Evolutionary conservation across 768 basidiomycete genomes (phyloP).

Genomic region (Clavaria fumosa): DNA sequence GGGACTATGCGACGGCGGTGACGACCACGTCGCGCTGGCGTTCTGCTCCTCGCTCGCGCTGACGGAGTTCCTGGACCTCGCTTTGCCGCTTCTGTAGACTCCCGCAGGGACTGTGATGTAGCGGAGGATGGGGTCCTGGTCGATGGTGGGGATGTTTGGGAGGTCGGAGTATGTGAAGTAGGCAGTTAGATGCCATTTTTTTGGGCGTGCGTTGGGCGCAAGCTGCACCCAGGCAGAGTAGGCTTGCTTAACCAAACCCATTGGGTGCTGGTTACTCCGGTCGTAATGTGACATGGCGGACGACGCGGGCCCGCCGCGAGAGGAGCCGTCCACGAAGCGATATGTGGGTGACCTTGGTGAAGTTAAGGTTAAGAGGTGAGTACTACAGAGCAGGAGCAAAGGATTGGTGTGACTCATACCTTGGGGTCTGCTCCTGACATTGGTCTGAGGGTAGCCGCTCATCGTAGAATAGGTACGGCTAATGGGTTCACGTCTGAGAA

Average conservation of each 20-base stretch:
- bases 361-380: slow-evolving; percentile 3
- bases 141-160: slow-evolving; percentile 30
- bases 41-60: slow-evolving; percentile 12
- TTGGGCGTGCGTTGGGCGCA: slow-evolving; percentile 28
- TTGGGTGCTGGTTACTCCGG: slow-evolving; percentile 34
- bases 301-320: slow-evolving; percentile 31
- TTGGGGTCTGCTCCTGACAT: slow-evolving; percentile 22
- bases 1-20: slow-evolving; percentile 8
- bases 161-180: slow-evolving; percentile 38
- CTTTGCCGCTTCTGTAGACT: slow-evolving; percentile 31
- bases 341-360: slow-evolving; percentile 25
- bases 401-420: slow-evolving; percentile 22
- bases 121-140: slow-evolving; percentile 27
- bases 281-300: slow-evolving; percentile 45
- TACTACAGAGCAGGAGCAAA: slow-evolving; percentile 7
- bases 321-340: slow-evolving; percentile 43
- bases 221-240: slow-evolving; percentile 48
- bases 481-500: no score
- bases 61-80: slow-evolving; percentile 24
- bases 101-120: slow-evolving; percentile 31
- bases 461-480: slow-evolving; percentile 62
- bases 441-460: slow-evolving; percentile 36
- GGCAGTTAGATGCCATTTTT: slow-evolving; percentile 55
- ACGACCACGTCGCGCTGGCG: slow-evolving; percentile 6
- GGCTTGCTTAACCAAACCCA: slow-evolving; percentile 54